These are phyloP conservation scores for Chrysosporium queenslandicum DNA, from an alignment of 2,329 filamentous ascomycete genomes.

Conservation along the genomic window DNA sequence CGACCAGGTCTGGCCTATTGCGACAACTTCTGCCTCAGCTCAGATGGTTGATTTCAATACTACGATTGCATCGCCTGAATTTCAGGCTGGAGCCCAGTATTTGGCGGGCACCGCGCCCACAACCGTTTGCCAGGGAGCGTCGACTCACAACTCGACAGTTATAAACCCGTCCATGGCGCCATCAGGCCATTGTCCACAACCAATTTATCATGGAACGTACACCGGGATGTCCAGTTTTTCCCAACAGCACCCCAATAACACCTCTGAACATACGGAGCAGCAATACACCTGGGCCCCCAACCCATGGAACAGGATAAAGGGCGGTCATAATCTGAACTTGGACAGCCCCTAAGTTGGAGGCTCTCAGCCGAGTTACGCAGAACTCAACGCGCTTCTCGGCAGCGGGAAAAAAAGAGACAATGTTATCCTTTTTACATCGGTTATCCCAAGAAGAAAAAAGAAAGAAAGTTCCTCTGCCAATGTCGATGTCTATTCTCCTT, in stretches of 20 bases:
- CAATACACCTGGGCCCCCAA: slow-evolving; percentile 10
- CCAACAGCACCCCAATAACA: slow-evolving; percentile 5
- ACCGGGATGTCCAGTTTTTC: slow-evolving; percentile 1
- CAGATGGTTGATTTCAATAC: slow-evolving; percentile 9
- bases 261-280: slow-evolving; percentile 3
- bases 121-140: not conserved
- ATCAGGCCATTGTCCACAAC: not conserved
- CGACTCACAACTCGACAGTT: not conserved
- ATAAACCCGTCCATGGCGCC: slow-evolving; percentile 2
- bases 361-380: not conserved
- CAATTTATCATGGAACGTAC: slow-evolving; percentile 3
- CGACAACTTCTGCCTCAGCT: not conserved
- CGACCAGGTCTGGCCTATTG: slow-evolving; percentile 11
- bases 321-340: not conserved
- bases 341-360: not conserved
- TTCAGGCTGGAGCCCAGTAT: slow-evolving; percentile 1
- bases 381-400: not conserved
- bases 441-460: no score
- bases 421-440: not conserved
- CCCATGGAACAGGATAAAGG: slow-evolving; percentile 10
- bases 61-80: not conserved
- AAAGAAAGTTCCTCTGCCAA: no score
- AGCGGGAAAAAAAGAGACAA: not conserved
- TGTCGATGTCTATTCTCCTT: no score
- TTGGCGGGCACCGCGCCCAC: not conserved